A percentile compares a stretch with the other conserved stretches of the same genome.
Conservation (phyloP, 768 basidiomycete species). For the Suillus occidentalis region DNA sequence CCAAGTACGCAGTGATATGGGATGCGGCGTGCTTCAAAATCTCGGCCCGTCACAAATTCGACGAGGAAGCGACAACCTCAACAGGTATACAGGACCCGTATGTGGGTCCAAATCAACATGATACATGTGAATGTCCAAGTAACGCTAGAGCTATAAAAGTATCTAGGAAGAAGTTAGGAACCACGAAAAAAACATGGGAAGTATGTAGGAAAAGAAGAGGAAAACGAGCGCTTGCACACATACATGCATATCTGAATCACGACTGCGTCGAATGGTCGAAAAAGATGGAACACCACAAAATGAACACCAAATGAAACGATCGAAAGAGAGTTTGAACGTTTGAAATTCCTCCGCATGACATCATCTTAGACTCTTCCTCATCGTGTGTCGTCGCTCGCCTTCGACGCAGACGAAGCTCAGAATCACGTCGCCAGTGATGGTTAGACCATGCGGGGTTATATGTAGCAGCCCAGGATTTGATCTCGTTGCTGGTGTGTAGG, state of each 20-base stretch:
- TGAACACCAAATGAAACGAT: not conserved
- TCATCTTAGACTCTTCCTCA: constrained; percentile 20
- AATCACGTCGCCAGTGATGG: constrained; percentile 33
- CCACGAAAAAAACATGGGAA: not conserved
- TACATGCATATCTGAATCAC: not conserved
- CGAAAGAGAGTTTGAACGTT: not conserved
- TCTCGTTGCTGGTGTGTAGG: constrained; percentile 25
- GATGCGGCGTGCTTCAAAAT: not conserved
- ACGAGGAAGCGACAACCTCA: not conserved
- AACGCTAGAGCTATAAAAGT: not conserved
- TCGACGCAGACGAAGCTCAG: constrained; percentile 34
- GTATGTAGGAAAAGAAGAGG: not conserved
- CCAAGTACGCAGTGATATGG: not conserved
- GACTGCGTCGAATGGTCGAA: not conserved
- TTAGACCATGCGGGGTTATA: constrained; percentile 33
- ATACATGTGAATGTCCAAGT: constrained; percentile 1
- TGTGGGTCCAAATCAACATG: not conserved
- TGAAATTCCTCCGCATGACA: not conserved
- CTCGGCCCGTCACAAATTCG: not conserved
- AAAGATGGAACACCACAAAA: not conserved
- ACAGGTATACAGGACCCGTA: not conserved
- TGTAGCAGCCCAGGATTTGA: constrained; percentile 32
- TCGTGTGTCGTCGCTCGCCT: constrained; percentile 31
- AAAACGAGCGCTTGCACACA: not conserved
- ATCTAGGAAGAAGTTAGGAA: not conserved